A percentile compares a stretch with the other conserved stretches of the same genome.
These are phyloP conservation scores for Mycena epipterygia DNA, from an alignment of 768 basidiomycete genomes.

Conservation along the genomic window DNA sequence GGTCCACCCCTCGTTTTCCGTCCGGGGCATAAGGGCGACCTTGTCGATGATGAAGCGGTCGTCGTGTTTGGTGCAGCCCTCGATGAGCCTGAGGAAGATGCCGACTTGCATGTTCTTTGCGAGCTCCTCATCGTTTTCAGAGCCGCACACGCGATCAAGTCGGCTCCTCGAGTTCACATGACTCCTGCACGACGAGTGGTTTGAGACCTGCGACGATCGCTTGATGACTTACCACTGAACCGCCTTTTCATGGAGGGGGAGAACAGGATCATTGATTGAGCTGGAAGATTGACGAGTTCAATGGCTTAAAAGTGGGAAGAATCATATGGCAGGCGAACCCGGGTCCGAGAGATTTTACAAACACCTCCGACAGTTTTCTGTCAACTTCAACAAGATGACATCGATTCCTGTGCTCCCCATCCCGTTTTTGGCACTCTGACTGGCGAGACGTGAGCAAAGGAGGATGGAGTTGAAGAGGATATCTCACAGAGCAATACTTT, in stretches of 20 bases:
- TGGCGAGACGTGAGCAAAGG: background rate
- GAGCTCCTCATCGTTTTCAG: background rate
- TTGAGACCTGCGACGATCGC: background rate
- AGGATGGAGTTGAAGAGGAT: background rate
- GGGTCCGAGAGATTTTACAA: background rate
- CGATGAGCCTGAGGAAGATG: conserved; percentile 1
- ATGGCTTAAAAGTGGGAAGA: background rate
- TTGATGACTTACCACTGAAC: background rate
- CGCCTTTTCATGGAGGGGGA: background rate
- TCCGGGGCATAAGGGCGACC: background rate
- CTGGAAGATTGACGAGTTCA: background rate
- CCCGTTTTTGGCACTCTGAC: background rate
- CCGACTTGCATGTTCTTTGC: background rate
- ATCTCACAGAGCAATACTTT: conserved; percentile 13
- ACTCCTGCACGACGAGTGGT: background rate
- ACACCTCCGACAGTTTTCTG: conserved; percentile 1
- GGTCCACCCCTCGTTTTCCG: background rate
- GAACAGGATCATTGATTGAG: background rate
- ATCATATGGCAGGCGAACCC: background rate
- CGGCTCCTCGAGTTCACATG: background rate
- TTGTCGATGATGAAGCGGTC: too few species aligned
- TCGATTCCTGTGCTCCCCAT: conserved; percentile 4
- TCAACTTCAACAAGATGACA: conserved; percentile 9
- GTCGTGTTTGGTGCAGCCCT: background rate
- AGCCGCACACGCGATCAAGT: background rate